Percentiles rank a stretch among this genome's conserved stretches.
phyloP scores from a whole-genome alignment of 108 stramenopile genomes.

The Pseudonitzschia pungens region DNA sequence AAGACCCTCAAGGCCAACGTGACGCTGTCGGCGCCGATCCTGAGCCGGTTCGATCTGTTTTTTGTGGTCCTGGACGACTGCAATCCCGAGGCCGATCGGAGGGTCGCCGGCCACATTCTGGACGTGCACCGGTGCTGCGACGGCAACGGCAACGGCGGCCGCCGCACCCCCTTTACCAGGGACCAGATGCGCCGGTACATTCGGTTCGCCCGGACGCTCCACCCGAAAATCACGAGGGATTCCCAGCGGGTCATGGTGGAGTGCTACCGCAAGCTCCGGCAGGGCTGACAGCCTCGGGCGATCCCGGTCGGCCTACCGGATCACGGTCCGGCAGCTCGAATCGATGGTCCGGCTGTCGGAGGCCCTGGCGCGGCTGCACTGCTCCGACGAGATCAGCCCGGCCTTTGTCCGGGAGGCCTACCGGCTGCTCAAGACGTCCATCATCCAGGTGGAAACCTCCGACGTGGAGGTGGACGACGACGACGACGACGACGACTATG shows the following conservation, averaged over 20 bases:
- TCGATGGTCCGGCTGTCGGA: slow-evolving; percentile 97
- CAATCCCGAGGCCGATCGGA: slow-evolving; percentile 88
- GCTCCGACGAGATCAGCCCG: slow-evolving; percentile 84
- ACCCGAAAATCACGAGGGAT: slow-evolving; percentile 88
- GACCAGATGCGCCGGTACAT: slow-evolving; percentile 95
- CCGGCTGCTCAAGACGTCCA: slow-evolving; percentile 89
- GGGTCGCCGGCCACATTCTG: slow-evolving; percentile 95
- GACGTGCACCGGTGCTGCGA: slow-evolving; percentile 82
- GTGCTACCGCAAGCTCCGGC: slow-evolving; percentile 94
- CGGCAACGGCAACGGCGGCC: neutral
- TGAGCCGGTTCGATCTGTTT: slow-evolving; percentile 98
- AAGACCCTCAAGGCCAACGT: slow-evolving; percentile 97
- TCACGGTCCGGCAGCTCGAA: slow-evolving; percentile 99
- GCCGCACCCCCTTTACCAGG: slow-evolving; percentile 76
- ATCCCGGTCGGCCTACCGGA: slow-evolving; percentile 94
- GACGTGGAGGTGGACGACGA: slow-evolving; percentile 94
- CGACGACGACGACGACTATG: slow-evolving; percentile 63
- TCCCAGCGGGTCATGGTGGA: slow-evolving; percentile 87
- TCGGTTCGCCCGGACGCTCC: slow-evolving; percentile 89
- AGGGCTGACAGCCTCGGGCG: slow-evolving; percentile 94
- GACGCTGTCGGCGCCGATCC: slow-evolving; percentile 93
- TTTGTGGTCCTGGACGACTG: slow-evolving; percentile 99
- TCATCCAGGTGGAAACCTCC: slow-evolving; percentile 97
- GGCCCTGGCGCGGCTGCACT: slow-evolving; percentile 93
- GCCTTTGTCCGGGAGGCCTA: slow-evolving; percentile 93